Evolutionary conservation across 805 yeast genomes (phyloP), one percentile per base, ranked within the genome.

Genomic region (Zygotorulaspora sp.): DNA sequence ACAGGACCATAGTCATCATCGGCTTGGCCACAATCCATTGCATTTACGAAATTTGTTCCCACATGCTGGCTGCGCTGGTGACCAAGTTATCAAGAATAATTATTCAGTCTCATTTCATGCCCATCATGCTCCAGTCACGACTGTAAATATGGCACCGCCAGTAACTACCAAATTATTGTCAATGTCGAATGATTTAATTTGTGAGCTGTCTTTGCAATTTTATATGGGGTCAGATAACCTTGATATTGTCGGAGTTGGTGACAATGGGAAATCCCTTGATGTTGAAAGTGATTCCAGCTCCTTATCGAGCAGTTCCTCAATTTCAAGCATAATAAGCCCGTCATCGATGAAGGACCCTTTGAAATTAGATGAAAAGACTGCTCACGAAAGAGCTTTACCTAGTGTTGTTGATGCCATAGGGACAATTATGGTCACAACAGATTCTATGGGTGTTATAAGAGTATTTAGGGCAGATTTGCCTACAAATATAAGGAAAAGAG

Each of bases 381-480:
- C 24, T 13, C 18, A 14, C 19, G 32, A 26, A 26, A 14, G 14
- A 12, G 30, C 30, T 12, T 12, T 45, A 6, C 53, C 62, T 21
- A 50, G 60, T 14, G 54, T 53, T 19, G 56, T 50, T 13, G 57
- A 58, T 10, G 52, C 54, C 7, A 60, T 67, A 26, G 71, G 71
- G 1, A 50, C 61, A 0, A 79, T 87, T 30, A 74, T 87, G 11
- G 79, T 88, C 2, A 80, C 92, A 1, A 77, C 90, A 0, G 97
- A 88, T 59, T 75, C 74, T 39, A 61, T 67, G 15, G 96, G 96
- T 0, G 48, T 71, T 2, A 83, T 88, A 20, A 62, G 92, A 30
- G 83, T 88, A 0, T 84, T 83, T 57, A 69, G 97, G 53, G 81
- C 85, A 40, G 97, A 88, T 57, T 70, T 81, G 37, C 82, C 92